Conservation (phyloP, 768 basidiomycete genomes). For the Suillus fuscotomentosus region DNA sequence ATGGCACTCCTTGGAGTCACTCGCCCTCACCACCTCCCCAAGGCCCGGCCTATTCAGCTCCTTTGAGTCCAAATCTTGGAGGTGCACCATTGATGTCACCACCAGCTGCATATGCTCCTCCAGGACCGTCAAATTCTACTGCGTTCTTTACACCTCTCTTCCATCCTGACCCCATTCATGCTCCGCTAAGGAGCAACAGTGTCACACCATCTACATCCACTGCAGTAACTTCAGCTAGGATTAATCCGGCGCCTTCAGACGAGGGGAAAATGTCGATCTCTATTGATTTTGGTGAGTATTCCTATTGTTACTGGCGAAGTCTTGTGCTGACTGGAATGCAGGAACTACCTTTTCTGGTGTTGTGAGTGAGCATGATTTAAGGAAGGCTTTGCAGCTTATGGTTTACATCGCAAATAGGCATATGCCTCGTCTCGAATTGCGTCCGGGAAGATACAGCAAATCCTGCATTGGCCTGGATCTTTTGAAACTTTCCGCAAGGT, state of each 20-base stretch:
- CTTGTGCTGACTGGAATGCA: conserved; percentile 23
- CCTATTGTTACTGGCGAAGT: not conserved
- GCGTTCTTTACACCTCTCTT: conserved; percentile 16
- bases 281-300: conserved; percentile 77
- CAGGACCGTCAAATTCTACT: not conserved
- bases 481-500: conserved; percentile 86
- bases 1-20: conserved; percentile 24
- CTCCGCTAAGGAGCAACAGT: conserved; percentile 15
- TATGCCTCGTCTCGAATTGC: conserved; percentile 86
- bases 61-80: conserved; percentile 1
- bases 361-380: conserved; percentile 44
- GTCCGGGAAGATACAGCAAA: conserved; percentile 78
- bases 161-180: conserved; percentile 29
- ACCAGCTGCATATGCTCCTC: not conserved
- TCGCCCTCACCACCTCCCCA: conserved; percentile 36
- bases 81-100: conserved; percentile 1
- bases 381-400: not conserved
- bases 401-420: conserved; percentile 45
- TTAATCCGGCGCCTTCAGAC: conserved; percentile 34
- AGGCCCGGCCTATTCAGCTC: not conserved
- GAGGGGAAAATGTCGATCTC: conserved; percentile 83
- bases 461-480: conserved; percentile 83
- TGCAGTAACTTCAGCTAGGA: conserved; percentile 13
- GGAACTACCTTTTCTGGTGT: conserved; percentile 89
- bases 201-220: conserved; percentile 22